A percentile compares a stretch with the other conserved stretches of the same genome.
These are phyloP conservation scores for Gonapodya prolifera DNA, from an alignment of 192 early-diverging fungal genomes.

Conservation along the genomic window DNA sequence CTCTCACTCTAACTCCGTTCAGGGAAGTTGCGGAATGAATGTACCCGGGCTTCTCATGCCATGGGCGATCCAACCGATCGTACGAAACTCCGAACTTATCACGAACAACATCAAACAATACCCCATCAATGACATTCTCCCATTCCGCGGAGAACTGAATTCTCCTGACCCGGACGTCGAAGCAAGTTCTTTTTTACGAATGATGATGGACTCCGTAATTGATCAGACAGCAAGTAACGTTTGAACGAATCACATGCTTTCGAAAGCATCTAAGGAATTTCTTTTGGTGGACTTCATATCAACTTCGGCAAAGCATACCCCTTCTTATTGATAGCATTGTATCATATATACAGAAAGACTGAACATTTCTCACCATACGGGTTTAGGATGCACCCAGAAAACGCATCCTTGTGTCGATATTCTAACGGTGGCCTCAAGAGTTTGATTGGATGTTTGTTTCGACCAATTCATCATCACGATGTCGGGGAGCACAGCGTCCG, in stretches of 20 bases:
- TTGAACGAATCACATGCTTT: neutral
- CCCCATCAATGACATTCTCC: neutral
- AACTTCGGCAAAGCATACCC: too few species aligned
- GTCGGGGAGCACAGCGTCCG: neutral
- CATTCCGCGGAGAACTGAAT: neutral
- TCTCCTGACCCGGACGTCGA: neutral
- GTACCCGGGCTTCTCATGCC: neutral
- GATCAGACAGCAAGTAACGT: neutral
- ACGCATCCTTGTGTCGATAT: neutral
- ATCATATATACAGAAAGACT: too few species aligned
- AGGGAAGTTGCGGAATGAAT: too few species aligned
- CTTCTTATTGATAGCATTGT: too few species aligned
- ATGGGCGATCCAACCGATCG: neutral
- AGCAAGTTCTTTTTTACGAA: neutral
- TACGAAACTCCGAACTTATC: neutral
- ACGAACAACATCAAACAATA: neutral
- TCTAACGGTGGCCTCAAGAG: neutral
- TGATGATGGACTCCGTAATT: neutral
- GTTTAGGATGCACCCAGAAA: neutral
- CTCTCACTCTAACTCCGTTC: neutral
- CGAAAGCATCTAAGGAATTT: neutral
- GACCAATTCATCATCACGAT: neutral
- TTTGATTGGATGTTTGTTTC: neutral
- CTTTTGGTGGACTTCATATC: too few species aligned
- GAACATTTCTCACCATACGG: too few species aligned